These are phyloP conservation scores for Mycena venus DNA, from an alignment of 768 basidiomycete species.

Conservation along the genomic window DNA sequence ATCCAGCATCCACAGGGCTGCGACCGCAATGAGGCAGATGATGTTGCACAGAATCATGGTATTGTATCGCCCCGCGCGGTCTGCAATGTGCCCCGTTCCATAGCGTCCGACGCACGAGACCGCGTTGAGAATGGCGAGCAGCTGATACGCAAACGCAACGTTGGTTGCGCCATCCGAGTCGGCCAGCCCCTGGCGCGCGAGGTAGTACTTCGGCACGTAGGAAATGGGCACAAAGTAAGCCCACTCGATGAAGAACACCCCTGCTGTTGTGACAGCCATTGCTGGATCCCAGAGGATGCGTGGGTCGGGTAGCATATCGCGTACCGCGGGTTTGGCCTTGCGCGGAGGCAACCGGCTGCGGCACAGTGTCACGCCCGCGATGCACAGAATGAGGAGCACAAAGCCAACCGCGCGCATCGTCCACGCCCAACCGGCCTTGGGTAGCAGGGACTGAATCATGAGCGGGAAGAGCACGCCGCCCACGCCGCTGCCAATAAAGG, in stretches of 20 bases:
- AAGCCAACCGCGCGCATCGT: not conserved
- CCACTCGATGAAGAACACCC: not conserved
- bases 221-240: not conserved
- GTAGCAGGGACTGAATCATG: not conserved
- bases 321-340: not conserved
- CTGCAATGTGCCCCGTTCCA: not conserved
- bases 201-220: not conserved
- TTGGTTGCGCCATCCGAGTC: not conserved
- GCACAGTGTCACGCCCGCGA: not conserved
- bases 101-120: not conserved
- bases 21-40: too few species aligned
- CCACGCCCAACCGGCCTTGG: not conserved
- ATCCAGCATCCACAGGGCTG: too few species aligned
- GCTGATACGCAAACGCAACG: not conserved
- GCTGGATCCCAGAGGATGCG: not conserved
- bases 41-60: too few species aligned
- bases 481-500: not conserved
- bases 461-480: not conserved
- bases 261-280: not conserved
- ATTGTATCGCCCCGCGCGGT: too few species aligned
- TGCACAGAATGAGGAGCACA: not conserved
- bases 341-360: not conserved
- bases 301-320: not conserved
- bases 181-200: not conserved
- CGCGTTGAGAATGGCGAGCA: not conserved